Percentiles rank a stretch among this genome's conserved stretches.
phyloP scores from a whole-genome alignment of 108 stramenopile species.

The Nitzschia inconspicua region DNA sequence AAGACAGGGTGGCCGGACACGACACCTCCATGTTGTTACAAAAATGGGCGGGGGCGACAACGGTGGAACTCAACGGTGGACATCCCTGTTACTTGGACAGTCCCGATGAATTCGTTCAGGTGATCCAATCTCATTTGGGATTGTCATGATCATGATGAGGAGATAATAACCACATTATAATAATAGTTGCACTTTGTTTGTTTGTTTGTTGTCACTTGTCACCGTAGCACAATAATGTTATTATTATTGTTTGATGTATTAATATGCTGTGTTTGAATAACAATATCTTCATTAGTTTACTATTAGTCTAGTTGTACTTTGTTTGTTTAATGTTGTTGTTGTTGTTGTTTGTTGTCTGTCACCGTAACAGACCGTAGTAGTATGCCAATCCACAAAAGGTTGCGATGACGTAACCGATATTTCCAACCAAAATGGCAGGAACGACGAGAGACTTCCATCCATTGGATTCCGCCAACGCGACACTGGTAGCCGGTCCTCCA shows the following conservation, averaged over 20 bases:
- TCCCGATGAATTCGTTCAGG: constrained; percentile 54
- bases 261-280: no score
- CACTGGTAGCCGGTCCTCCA: constrained; percentile 81
- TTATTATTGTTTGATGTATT: no score
- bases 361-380: not conserved
- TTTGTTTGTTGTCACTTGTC: no score
- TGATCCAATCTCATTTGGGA: no score
- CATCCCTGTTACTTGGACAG: constrained; percentile 79
- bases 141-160: no score
- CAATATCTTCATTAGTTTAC: no score
- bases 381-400: constrained; percentile 45
- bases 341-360: no score
- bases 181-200: no score
- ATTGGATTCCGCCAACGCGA: constrained; percentile 68
- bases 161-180: no score
- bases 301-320: no score
- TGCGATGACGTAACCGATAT: constrained; percentile 77
- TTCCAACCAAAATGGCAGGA: constrained; percentile 73
- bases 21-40: constrained; percentile 38
- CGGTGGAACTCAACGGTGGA: constrained; percentile 55
- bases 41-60: constrained; percentile 29
- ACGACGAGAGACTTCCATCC: constrained; percentile 61
- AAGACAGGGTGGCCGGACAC: constrained; percentile 49
- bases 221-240: no score
- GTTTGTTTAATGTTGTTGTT: no score